Conservation (phyloP, 306 rosid genomes). For the Rosa rugosa region DNA sequence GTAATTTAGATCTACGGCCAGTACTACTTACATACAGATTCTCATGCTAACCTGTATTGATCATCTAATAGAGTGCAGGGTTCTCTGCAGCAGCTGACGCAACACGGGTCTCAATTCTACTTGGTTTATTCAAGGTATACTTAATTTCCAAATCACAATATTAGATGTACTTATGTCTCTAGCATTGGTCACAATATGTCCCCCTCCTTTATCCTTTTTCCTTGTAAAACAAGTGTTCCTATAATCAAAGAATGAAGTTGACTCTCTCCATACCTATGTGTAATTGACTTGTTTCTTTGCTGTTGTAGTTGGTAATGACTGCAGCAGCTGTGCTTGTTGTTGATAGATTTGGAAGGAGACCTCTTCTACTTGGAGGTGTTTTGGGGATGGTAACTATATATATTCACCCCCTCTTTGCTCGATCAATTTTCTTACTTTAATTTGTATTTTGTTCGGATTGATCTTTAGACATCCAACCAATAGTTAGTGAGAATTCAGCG, state of each 20-base stretch:
- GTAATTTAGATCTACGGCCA: constrained; percentile 19
- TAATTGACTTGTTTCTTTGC: constrained; percentile 11
- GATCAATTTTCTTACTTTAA: background rate
- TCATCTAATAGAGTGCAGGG: constrained; percentile 74
- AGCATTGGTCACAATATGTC: background rate
- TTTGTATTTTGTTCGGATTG: background rate
- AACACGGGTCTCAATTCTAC: constrained; percentile 90
- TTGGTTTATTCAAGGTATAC: constrained; percentile 80
- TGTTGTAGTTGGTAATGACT: constrained; percentile 74
- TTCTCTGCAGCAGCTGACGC: constrained; percentile 91
- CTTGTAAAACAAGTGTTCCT: background rate
- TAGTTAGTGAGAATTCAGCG: too few relatives aligned
- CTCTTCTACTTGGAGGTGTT: constrained; percentile 89
- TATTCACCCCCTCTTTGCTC: constrained; percentile 24
- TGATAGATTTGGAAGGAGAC: constrained; percentile 93
- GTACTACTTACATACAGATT: background rate
- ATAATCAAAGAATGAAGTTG: background rate
- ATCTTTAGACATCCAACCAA: background rate
- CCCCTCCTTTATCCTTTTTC: background rate
- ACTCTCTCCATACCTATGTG: background rate
- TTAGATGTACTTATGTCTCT: background rate
- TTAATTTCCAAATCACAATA: background rate
- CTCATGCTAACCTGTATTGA: constrained; percentile 25
- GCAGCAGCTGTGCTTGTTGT: constrained; percentile 77
- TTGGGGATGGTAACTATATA: constrained; percentile 63